phyloP scores from a whole-genome alignment of 331 rosid species.

The Rosa hybrid region DNA sequence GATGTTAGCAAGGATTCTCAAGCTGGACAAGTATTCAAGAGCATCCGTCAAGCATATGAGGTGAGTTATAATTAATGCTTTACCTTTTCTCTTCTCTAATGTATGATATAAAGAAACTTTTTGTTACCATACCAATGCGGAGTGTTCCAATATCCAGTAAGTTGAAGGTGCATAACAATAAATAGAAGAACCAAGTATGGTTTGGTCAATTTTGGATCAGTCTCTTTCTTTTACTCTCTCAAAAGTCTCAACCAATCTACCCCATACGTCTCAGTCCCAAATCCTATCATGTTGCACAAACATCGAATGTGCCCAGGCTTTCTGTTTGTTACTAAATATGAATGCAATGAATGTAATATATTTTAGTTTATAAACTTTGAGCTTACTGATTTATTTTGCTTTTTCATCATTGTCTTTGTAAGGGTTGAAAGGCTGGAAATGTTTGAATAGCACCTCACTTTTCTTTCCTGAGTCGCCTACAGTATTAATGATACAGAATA shows the following conservation, averaged over 20 bases:
- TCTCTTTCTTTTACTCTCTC: neutral
- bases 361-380: too few relatives aligned
- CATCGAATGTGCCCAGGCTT: too few relatives aligned
- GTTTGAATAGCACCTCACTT: too few relatives aligned
- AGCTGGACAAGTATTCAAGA: conserved; percentile 73
- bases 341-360: too few relatives aligned
- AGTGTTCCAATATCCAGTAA: neutral
- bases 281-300: neutral
- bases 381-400: too few relatives aligned
- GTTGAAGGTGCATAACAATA: neutral
- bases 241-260: neutral
- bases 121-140: neutral
- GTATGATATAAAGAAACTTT: too few relatives aligned
- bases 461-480: too few relatives aligned
- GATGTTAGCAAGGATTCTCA: conserved; percentile 84
- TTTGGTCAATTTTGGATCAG: neutral
- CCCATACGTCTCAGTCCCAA: neutral
- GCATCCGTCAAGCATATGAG: conserved; percentile 72
- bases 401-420: too few relatives aligned
- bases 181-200: neutral
- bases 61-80: conserved; percentile 33
- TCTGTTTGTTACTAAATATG: too few relatives aligned
- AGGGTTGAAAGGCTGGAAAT: too few relatives aligned
- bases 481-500: neutral
- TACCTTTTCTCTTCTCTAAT: neutral